Evolutionary conservation across 2,329 filamentous ascomycete species (phyloP).

Genomic region (Sarocladiaceae sp.): DNA sequence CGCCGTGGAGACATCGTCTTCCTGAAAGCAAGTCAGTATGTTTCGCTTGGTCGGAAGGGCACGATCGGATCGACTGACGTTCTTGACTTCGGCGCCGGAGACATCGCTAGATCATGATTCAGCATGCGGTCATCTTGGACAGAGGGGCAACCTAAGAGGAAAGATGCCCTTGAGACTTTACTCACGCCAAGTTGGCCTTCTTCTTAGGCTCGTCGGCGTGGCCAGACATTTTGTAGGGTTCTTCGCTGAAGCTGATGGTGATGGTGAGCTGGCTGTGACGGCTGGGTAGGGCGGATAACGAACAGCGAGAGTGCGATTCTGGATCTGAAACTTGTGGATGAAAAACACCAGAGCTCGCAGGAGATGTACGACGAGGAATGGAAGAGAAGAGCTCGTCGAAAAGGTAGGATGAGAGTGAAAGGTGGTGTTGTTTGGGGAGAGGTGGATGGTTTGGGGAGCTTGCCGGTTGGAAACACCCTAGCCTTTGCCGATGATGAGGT

Average conservation of each 20-base stretch:
- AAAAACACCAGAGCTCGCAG: neutral
- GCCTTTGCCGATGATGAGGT: constrained; percentile 10
- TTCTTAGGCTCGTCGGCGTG: constrained; percentile 66
- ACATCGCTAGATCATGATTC: constrained; percentile 59
- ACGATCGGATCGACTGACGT: constrained; percentile 49
- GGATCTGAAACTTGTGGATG: neutral
- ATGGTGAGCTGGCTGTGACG: constrained; percentile 7
- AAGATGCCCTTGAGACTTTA: neutral
- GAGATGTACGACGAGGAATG: neutral
- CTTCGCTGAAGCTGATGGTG: constrained; percentile 4
- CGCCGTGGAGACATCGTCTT: constrained; percentile 87
- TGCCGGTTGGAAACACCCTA: constrained; percentile 3
- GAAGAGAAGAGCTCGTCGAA: neutral
- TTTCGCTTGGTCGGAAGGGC: constrained; percentile 2
- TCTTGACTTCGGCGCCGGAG: constrained; percentile 81
- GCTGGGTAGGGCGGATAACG: constrained; percentile 10
- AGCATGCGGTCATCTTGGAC: constrained; percentile 22
- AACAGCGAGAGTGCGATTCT: constrained; percentile 7
- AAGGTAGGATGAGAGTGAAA: constrained; percentile 8
- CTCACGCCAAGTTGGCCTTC: constrained; percentile 79
- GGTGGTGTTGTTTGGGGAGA: constrained; percentile 10
- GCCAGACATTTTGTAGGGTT: constrained; percentile 57
- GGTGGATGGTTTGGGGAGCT: constrained; percentile 8
- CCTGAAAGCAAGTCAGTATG: constrained; percentile 43
- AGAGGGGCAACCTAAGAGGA: neutral